Evolutionary conservation across 2,329 filamentous ascomycete species (phyloP).

Genomic region (Myriosclerotinia duriaeana): DNA sequence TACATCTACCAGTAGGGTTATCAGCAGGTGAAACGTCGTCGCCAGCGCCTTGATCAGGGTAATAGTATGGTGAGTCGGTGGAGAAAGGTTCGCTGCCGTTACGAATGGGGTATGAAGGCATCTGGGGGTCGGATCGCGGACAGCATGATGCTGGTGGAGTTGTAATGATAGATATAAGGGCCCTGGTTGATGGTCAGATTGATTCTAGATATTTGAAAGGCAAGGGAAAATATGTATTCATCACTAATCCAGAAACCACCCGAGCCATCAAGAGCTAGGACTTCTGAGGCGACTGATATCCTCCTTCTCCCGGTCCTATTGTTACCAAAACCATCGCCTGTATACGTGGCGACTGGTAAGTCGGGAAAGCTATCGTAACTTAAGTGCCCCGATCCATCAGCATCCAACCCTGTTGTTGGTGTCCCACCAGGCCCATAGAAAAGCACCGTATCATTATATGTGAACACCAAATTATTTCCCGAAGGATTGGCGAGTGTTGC

Average conservation of each 20-base stretch:
- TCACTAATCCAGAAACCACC: conserved; percentile 64
- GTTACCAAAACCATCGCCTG: conserved; percentile 66
- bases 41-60: conserved; percentile 46
- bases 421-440: conserved; percentile 62
- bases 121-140: conserved; percentile 63
- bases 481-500: conserved; percentile 56
- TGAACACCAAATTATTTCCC: conserved; percentile 59
- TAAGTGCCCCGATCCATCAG: conserved; percentile 53
- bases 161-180: conserved; percentile 68
- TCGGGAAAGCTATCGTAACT: conserved; percentile 59
- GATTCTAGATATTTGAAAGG: neutral
- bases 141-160: conserved; percentile 56
- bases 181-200: conserved; percentile 42
- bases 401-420: conserved; percentile 64
- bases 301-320: conserved; percentile 57
- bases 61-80: conserved; percentile 62
- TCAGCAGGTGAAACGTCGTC: conserved; percentile 53
- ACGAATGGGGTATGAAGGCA: conserved; percentile 61
- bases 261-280: conserved; percentile 59
- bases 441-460: conserved; percentile 64
- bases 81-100: conserved; percentile 63
- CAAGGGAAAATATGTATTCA: conserved; percentile 51
- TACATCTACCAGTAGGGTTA: conserved; percentile 61
- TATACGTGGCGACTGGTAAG: conserved; percentile 62
- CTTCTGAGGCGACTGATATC: conserved; percentile 65